Evolutionary conservation across 2,329 filamentous ascomycete species (phyloP).

Genomic region (Sarocladiaceae sp.): DNA sequence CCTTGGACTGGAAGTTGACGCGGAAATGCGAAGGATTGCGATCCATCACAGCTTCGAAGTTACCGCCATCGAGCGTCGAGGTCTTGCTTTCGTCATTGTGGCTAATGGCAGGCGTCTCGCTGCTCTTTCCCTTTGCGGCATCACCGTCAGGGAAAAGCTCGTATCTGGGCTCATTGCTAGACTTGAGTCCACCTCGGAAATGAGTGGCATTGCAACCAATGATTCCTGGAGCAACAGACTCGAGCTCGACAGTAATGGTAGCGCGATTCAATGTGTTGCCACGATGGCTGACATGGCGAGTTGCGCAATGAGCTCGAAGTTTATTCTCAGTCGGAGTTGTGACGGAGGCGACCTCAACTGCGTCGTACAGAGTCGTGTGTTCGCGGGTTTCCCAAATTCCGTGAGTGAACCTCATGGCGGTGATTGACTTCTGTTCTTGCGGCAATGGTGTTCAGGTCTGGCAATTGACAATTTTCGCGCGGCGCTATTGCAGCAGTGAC

Average conservation of each 20-base stretch:
- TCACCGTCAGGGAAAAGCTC: constrained; percentile 33
- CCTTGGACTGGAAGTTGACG: constrained; percentile 32
- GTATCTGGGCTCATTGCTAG: constrained; percentile 32
- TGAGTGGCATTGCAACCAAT: constrained; percentile 36
- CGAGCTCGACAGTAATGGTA: constrained; percentile 42
- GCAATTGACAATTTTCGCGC: not conserved
- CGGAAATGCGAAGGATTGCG: constrained; percentile 32
- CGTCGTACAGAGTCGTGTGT: not conserved
- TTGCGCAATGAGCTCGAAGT: constrained; percentile 43
- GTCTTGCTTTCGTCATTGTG: constrained; percentile 3
- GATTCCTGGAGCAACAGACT: constrained; percentile 24
- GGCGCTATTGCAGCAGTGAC: not conserved
- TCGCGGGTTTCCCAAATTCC: constrained; percentile 6
- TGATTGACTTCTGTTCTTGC: too few relatives aligned
- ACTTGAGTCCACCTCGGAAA: constrained; percentile 28
- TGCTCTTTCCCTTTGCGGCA: constrained; percentile 23
- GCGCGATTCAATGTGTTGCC: constrained; percentile 53
- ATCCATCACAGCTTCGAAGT: constrained; percentile 28
- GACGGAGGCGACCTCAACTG: constrained; percentile 1
- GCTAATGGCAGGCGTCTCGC: constrained; percentile 15
- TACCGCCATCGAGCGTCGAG: not conserved
- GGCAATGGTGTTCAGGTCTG: not conserved
- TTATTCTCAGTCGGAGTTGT: not conserved
- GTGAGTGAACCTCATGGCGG: constrained; percentile 7
- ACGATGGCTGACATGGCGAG: constrained; percentile 45